Base-by-base conservation (phyloP, 2,329 filamentous ascomycete genomes). In the Aphanoascus verrucosus region DNA sequence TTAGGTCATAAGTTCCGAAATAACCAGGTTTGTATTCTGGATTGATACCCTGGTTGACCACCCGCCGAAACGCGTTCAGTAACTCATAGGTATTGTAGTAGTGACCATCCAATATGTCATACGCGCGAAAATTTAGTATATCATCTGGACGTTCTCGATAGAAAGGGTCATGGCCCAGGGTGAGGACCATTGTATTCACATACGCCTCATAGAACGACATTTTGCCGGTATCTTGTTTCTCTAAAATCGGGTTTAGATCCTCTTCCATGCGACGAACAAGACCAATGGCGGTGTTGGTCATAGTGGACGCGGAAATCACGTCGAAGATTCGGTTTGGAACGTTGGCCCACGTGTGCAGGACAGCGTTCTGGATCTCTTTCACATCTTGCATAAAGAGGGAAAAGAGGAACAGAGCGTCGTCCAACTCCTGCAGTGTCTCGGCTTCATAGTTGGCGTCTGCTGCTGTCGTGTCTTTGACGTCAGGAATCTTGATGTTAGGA, bases 401-500 rank as follows among this genome's bases (percentile, higher is more conserved):
- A 32, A 60, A 56, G 8, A 54, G 56, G 34, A 62, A 41, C n/a
- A 54, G 48, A 38, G 58, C 51, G 53, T 61, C 56, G 35, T 56
- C 50, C 11, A 53, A n/a, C 17, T 59, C 57, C 4, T 56, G 31
- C n/a, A 56, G 32, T 71, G 67, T 42, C 55, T 72, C 69, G 11
- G 64, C 63, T 51, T 68, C 63, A 54, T 72, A 72, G 1, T 58
- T 52, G 4, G 59, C 55, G 0, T 60, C 55, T 12, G 43, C 28
- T 5, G 37, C 52, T 19, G 37, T 17, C 2, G 47, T 40, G 28
- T 19, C 4, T 51, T 58, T 51, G 14, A 17, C 14, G 19, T 14
- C 54, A 37, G n/a, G 11, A 59, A 63, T 19, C 11, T n/a, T 38
- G 7, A 64, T 44, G 41, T 67, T 59, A 0, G 67, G 63, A 7